Evolutionary conservation across 345 rosid genomes (phyloP).

Genomic region (Salix udensis): DNA sequence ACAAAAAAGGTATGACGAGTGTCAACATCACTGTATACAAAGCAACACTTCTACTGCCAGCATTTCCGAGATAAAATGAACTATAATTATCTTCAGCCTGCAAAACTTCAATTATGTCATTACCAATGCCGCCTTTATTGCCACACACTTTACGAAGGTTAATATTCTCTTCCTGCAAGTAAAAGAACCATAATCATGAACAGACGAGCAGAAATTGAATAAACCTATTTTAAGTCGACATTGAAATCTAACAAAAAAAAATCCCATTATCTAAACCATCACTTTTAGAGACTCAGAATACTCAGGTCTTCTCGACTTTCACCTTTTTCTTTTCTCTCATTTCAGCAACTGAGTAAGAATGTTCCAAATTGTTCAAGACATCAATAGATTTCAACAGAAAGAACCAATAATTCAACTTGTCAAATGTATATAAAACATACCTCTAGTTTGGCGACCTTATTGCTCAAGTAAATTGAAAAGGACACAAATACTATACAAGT

Average conservation of each 20-base stretch:
- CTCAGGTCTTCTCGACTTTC: neutral
- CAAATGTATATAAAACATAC: slow-evolving; percentile 27
- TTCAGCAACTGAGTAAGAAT: neutral
- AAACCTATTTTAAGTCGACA: neutral
- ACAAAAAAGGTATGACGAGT: slow-evolving; percentile 53
- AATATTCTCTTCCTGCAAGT: slow-evolving; percentile 64
- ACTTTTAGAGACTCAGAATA: no score
- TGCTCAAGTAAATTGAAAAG: slow-evolving; percentile 47
- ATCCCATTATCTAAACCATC: no score
- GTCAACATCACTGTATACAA: slow-evolving; percentile 52
- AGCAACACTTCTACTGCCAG: slow-evolving; percentile 59
- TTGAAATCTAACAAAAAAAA: no score
- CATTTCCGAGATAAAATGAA: slow-evolving; percentile 31
- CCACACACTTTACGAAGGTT: slow-evolving; percentile 45
- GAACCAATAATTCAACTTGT: neutral
- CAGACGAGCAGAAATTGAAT: neutral
- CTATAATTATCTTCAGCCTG: slow-evolving; percentile 22
- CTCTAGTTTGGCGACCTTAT: slow-evolving; percentile 54
- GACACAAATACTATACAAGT: slow-evolving; percentile 44
- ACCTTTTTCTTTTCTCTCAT: neutral
- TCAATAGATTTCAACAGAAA: neutral
- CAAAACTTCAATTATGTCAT: slow-evolving; percentile 26
- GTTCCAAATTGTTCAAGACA: neutral
- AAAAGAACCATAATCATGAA: slow-evolving; percentile 6
- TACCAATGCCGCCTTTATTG: slow-evolving; percentile 25